Percentiles rank a stretch among this genome's conserved stretches.
phyloP scores from a whole-genome alignment of 106 monocot genomes.

The Acorus gramineus region DNA sequence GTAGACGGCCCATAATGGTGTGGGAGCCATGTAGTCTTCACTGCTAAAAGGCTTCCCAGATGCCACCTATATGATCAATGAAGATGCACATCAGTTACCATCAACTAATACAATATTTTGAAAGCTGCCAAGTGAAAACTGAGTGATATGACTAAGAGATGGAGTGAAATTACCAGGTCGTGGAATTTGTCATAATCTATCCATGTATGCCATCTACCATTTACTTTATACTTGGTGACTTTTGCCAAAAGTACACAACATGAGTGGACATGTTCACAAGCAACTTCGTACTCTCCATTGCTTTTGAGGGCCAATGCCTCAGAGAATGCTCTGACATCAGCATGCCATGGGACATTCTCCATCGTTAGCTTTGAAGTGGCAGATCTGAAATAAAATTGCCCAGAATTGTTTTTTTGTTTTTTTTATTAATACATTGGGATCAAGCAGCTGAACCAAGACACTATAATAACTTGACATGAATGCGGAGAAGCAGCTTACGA shows the following conservation, averaged over 20 bases:
- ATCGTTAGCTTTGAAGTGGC: slow-evolving; percentile 95
- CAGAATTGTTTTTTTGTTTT: no score
- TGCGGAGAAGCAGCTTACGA: slow-evolving; percentile 47
- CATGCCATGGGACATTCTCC: slow-evolving; percentile 99
- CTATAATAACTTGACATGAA: not conserved
- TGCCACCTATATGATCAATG: slow-evolving; percentile 39
- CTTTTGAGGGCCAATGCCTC: slow-evolving; percentile 73
- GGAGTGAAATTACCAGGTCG: slow-evolving; percentile 49
- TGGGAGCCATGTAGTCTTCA: slow-evolving; percentile 73
- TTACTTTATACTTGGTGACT: slow-evolving; percentile 66
- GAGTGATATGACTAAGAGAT: no score
- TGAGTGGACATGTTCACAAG: slow-evolving; percentile 92
- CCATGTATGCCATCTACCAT: slow-evolving; percentile 89
- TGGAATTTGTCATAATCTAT: slow-evolving; percentile 94
- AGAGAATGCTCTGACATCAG: slow-evolving; percentile 85
- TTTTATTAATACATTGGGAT: no score
- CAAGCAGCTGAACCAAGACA: no score
- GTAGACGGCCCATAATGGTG: slow-evolving; percentile 93
- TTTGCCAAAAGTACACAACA: slow-evolving; percentile 95
- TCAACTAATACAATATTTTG: not conserved
- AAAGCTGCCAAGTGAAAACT: no score
- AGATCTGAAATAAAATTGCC: slow-evolving; percentile 25
- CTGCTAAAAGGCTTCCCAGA: slow-evolving; percentile 60
- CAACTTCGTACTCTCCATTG: slow-evolving; percentile 82
- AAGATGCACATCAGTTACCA: no score